Evolutionary conservation across 306 rosid genomes (phyloP).

Genomic region (Inga laurina): DNA sequence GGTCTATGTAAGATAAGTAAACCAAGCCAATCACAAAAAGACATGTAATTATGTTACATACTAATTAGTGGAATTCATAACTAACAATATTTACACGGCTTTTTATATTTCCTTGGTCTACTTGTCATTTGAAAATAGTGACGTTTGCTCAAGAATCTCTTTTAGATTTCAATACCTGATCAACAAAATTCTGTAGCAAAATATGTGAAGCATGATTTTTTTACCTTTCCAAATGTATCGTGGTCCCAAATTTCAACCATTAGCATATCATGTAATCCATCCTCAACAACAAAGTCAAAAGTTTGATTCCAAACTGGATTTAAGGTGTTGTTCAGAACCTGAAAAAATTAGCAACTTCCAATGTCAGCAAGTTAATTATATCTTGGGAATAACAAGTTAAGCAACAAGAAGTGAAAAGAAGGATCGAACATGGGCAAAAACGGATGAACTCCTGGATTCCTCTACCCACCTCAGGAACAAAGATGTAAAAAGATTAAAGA

Average conservation of each 20-base stretch:
- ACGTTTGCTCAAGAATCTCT: background rate
- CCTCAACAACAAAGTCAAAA: slow-evolving; percentile 94
- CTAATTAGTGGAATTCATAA: background rate
- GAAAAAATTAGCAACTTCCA: slow-evolving; percentile 31
- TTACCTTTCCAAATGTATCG: slow-evolving; percentile 97
- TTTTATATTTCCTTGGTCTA: background rate
- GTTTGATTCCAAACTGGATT: slow-evolving; percentile 99
- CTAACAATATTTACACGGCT: background rate
- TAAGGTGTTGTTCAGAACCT: slow-evolving; percentile 91
- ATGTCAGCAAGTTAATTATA: slow-evolving; percentile 20
- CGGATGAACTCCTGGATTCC: slow-evolving; percentile 25
- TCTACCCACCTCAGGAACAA: slow-evolving; percentile 25
- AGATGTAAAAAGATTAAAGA: slow-evolving; percentile 16
- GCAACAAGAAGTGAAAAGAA: slow-evolving; percentile 20
- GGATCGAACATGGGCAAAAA: background rate
- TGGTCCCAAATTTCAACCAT: slow-evolving; percentile 91
- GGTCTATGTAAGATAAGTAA: background rate
- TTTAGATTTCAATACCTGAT: background rate
- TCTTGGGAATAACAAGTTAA: slow-evolving; percentile 10
- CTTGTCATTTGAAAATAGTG: background rate
- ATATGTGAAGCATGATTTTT: background rate
- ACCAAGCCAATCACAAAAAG: background rate
- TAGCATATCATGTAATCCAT: slow-evolving; percentile 95
- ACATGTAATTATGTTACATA: background rate
- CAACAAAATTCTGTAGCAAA: background rate